These are phyloP conservation scores for Fusarium metavorans DNA, from an alignment of 2,329 filamentous ascomycete species.

Conservation along the genomic window DNA sequence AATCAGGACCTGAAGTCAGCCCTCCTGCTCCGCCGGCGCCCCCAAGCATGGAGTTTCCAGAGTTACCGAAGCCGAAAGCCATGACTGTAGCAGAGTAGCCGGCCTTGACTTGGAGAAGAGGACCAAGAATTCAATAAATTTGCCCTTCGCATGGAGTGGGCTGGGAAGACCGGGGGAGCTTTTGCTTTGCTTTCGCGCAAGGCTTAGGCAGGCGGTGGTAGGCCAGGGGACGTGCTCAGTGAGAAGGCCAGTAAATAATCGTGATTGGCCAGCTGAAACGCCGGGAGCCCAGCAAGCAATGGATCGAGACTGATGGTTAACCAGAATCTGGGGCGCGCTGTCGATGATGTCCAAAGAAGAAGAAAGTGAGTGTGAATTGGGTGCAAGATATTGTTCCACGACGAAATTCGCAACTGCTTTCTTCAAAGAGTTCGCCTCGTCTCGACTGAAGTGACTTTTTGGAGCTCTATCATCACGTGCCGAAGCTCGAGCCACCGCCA, in stretches of 20 bases:
- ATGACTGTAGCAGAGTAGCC: conserved; percentile 61
- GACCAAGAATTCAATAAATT: conserved; percentile 46
- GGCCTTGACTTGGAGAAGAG: conserved; percentile 44
- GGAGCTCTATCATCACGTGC: conserved; percentile 44
- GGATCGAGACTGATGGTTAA: conserved; percentile 1
- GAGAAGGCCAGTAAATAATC: background rate
- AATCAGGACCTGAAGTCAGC: conserved; percentile 68
- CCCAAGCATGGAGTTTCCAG: conserved; percentile 58
- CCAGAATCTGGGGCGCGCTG: conserved; percentile 7
- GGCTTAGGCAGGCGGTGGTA: conserved; percentile 30
- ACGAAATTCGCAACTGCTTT: background rate
- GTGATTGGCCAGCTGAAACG: conserved; percentile 39
- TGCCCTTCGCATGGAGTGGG: conserved; percentile 40
- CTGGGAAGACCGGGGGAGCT: conserved; percentile 37
- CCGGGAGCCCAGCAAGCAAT: conserved; percentile 14
- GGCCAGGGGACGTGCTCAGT: conserved; percentile 40
- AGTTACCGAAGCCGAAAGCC: conserved; percentile 73
- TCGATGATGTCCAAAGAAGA: conserved; percentile 1
- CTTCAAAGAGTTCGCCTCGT: conserved; percentile 4
- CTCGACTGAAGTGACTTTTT: conserved; percentile 32
- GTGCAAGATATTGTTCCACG: background rate
- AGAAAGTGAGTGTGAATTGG: background rate
- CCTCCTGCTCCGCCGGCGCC: conserved; percentile 53
- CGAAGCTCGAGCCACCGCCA: conserved; percentile 31
- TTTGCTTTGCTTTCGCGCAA: conserved; percentile 34